phyloP scores from a whole-genome alignment of 768 basidiomycete species.

The Rubroboletus satanas region DNA sequence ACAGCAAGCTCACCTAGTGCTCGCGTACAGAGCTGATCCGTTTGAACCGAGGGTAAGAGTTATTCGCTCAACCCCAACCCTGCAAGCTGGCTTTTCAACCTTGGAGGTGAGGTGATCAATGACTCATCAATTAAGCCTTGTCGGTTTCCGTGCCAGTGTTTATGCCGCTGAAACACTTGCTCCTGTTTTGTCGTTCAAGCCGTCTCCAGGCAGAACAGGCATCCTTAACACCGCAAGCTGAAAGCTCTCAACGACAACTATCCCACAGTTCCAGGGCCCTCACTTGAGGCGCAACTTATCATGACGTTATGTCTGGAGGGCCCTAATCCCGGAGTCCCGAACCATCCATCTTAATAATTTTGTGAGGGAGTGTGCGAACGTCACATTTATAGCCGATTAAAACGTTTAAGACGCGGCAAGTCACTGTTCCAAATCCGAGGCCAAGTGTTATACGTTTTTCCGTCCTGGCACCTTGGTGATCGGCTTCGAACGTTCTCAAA shows the following conservation, averaged over 20 bases:
- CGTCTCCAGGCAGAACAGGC: background rate
- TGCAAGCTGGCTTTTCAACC: background rate
- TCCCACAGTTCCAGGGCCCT: constrained; percentile 7
- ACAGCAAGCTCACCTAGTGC: background rate
- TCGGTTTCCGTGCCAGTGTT: background rate
- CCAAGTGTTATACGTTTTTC: background rate
- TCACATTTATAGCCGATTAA: background rate
- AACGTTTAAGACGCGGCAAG: background rate
- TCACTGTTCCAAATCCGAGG: background rate
- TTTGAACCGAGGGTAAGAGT: background rate
- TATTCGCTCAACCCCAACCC: background rate
- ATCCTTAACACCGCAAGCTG: constrained; percentile 3
- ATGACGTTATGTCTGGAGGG: background rate
- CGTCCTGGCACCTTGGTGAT: background rate
- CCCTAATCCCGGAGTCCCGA: background rate
- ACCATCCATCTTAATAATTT: background rate
- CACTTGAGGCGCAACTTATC: background rate
- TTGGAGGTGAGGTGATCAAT: background rate
- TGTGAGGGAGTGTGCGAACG: background rate
- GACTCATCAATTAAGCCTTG: background rate
- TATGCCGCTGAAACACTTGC: constrained; percentile 4
- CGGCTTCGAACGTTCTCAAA: background rate
- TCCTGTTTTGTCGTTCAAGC: background rate
- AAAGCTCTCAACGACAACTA: background rate
- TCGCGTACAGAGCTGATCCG: background rate